phyloP scores from a whole-genome alignment of 1,139 yeast species.

The Torulaspora globosa region DNA sequence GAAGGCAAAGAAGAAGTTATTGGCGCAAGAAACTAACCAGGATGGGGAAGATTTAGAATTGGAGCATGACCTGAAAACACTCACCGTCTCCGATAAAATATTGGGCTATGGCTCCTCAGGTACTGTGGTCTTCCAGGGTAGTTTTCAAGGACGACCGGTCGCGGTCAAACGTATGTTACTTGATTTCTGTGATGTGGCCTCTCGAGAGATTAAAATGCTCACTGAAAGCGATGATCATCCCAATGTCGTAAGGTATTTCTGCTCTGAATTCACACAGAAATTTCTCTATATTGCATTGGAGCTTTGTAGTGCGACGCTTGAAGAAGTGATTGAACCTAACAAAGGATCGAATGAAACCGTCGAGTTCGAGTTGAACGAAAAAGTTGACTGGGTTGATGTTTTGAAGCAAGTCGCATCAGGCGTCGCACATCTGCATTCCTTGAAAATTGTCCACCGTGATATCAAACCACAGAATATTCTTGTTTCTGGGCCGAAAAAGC shows the following conservation, averaged over 20 bases:
- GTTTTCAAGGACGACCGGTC: constrained; percentile 87
- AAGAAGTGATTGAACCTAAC: constrained; percentile 67
- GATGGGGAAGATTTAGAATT: constrained; percentile 19
- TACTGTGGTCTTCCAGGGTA: constrained; percentile 86
- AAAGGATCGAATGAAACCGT: constrained; percentile 37
- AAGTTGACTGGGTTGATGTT: constrained; percentile 51
- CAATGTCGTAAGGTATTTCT: constrained; percentile 86
- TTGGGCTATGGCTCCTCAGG: constrained; percentile 97
- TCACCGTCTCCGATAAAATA: constrained; percentile 65
- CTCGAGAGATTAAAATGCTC: constrained; percentile 82
- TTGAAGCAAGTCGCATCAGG: constrained; percentile 81
- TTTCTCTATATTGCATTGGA: constrained; percentile 92
- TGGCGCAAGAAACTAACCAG: constrained; percentile 20
- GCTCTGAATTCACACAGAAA: constrained; percentile 83
- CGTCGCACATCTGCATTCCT: constrained; percentile 76
- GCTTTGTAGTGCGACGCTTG: constrained; percentile 82
- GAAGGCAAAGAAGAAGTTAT: constrained; percentile 45
- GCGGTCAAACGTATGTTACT: constrained; percentile 93
- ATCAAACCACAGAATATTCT: constrained; percentile 93
- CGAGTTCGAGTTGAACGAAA: constrained; percentile 36
- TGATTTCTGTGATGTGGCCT: constrained; percentile 90
- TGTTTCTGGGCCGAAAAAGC: constrained; percentile 64
- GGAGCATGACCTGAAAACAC: constrained; percentile 42
- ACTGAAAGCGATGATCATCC: constrained; percentile 98
- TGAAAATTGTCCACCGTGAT: constrained; percentile 93